Base-by-base conservation (phyloP, 1,139 yeast genomes). In the Zygosaccharomyces sapae region DNA sequence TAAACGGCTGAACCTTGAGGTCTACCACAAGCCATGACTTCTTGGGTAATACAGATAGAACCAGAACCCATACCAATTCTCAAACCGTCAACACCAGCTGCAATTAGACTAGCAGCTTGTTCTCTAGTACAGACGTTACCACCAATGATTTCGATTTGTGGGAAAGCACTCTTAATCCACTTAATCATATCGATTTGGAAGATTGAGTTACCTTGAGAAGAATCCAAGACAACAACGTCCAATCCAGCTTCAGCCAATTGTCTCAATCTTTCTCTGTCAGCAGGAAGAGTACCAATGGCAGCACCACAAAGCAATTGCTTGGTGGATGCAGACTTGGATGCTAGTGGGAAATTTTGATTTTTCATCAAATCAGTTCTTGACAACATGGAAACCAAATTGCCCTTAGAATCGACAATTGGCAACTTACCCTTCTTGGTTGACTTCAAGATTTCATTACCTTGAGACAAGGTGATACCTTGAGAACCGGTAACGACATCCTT, bases 61-160 rank as follows among this genome's bases (percentile, higher is more conserved):
- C 98, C 98, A 38, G 97, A 88, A 65, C 99, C 99, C 99, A 92
- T 92, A 75, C 98, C 99, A 59, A 92, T 90, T 79, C 97, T 89
- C 65, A 92, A 79, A 68, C 90, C 98, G 71, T 92, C 99, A 49
- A 95, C 96, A 72, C 98, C 98, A 49, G 95, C 97, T 63, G 80
- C 86, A 62, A 92, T 94, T 67, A 92, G 80, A 63, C 82, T 77
- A 56, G 99, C 98, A 57, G 98, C 97, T 77, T 94, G 98, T 71
- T 92, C 98, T 72, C 98, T 86, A 59, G 97, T 90, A 53, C 90
- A 98, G 63, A 94, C 98, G 69, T 92, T 92, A 78, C 98, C 99
- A 54, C 95, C 99, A 71, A 92, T 81, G 56, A 92, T 87, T 71
- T 92, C 81, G 64, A 92, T 75, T 24, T 83, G 77, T 57, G 95